Evolutionary conservation across 2,329 filamentous ascomycete species (phyloP), one percentile per base, ranked within the genome.

Genomic region (Neofusicoccum ribis): DNA sequence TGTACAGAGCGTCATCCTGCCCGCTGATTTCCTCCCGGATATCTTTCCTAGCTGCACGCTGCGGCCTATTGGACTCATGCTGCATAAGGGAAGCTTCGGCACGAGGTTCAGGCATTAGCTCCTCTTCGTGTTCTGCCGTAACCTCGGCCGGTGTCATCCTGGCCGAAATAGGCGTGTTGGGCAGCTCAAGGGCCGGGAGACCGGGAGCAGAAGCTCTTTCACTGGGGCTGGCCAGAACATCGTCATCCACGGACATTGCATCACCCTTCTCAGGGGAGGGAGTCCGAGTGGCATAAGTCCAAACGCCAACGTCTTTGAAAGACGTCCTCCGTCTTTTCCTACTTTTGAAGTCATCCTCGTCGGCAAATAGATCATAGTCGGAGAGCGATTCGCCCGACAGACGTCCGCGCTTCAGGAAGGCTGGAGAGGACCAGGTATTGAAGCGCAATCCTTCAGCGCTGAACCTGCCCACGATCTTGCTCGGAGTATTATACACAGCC

Each of bases 211-310:
- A 36, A n/a, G 31, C 8, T n/a, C 43, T 36, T 47, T 36, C 43
- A 11, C 41, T 60, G 12, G 56, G 43, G 23, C 56, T 60, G n/a
- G 56, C 56, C 27, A 47, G 12, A 49, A 23, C 36, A 15, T 59
- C 51, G 5, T 46, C 50, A 17, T 59, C 43, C 44, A 43, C 37
- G 12, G 64, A 62, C 43, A 44, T 56, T n/a, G 23, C 63, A 14
- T 73, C 69, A 67, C 83, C 78, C 39, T 82, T 83, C 71, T 89
- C 85, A 2, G 91, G 91, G 61, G 89, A 93, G 7, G 87, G 88
- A 1, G 91, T 90, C 64, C 87, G 85, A 71, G 89, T 90, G 23
- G 84, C 83, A 71, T 93, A 90, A 68, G 85, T 88, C 94, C 94
- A 97, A 34, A 86, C 82, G 36, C 82, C 85, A 71, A 87, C 89